Base-by-base conservation (phyloP, 805 yeast species). In the Saturnispora galanensis region DNA sequence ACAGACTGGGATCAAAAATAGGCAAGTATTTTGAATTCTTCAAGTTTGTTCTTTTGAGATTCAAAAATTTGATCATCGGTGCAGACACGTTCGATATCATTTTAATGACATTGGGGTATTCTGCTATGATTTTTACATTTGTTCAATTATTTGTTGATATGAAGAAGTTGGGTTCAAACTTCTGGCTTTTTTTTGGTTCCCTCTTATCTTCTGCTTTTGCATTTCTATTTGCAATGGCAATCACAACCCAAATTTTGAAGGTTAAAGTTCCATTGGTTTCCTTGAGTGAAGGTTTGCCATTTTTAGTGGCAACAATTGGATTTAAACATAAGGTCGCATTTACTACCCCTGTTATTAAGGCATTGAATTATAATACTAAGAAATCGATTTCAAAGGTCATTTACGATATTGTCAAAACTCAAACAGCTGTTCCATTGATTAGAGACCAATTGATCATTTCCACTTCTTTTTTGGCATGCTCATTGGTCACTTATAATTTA, bases 261-360 rank as follows among this genome's bases (percentile, higher is more conserved):
- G 66, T 76, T 38, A 74, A 73, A 41, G 80, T 90, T 30, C 79
- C 95, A 8, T 68, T 86, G 45, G 67, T 84, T 45, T 77, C 85
- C 45, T 69, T 90, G 52, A 76, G 88, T 46, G 97, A 90, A 66
- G 97, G 97, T 31, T 66, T 90, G 38, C 98, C 98, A 17, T 90
- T 90, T 63, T 73, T 90, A 57, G 95, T 90, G 17, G 87, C 95
- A 16, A 81, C 87, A 4, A 77, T 90, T 57, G 98, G 97, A 2
- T 90, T 90, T 65, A 88, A 86, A 59, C 84, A 85, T 60, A 87
- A 89, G 56, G 75, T 86, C 15, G 69, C 77, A 10, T 71, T 88
- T 50, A 82, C 96, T 1, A 66, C 73, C 16, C 73, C 76, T 38
- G 79, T 81, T 18, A 56, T 76, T 54, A 62, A 65, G 34, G 67